phyloP scores from a whole-genome alignment of 1,284 basidiomycete genomes.

The Neotropicomus parvogracilis region DNA sequence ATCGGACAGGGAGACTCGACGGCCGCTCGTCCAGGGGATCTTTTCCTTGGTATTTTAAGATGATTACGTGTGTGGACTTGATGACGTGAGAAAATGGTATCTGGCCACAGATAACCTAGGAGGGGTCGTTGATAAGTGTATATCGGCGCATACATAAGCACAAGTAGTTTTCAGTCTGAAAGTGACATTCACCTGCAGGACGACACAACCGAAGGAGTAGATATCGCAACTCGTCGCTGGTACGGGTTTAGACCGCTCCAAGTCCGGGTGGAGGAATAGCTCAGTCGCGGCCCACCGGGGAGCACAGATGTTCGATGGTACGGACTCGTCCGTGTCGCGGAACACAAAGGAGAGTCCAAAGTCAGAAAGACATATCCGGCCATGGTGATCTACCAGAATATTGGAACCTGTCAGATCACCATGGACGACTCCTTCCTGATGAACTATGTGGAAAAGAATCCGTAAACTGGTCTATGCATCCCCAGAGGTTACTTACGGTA shows the following conservation, averaged over 20 bases:
- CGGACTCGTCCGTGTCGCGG: constrained; percentile 2
- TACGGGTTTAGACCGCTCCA: constrained; percentile 4
- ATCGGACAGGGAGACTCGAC: neutral
- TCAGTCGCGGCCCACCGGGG: constrained; percentile 12
- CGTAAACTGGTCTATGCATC: neutral
- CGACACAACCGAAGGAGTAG: constrained; percentile 14
- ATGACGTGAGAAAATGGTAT: constrained; percentile 13
- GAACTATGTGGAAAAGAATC: constrained; percentile 3
- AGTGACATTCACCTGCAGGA: constrained; percentile 15
- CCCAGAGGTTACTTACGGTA: constrained; percentile 7
- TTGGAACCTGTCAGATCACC: constrained; percentile 16
- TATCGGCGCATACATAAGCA: too few relatives aligned
- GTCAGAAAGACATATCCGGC: constrained; percentile 12
- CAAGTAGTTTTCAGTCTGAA: too few relatives aligned
- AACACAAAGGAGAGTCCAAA: constrained; percentile 10
- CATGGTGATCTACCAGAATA: constrained; percentile 10
- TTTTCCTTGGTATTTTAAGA: constrained; percentile 15
- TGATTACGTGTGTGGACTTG: constrained; percentile 13
- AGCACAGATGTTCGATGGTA: constrained; percentile 11
- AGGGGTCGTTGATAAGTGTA: neutral
- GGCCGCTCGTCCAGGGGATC: constrained; percentile 16
- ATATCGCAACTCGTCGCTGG: constrained; percentile 8
- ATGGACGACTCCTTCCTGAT: constrained; percentile 10
- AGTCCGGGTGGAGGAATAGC: constrained; percentile 12
- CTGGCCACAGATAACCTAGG: constrained; percentile 12